Conservation (phyloP, 768 basidiomycete genomes). For the Tulasnella sp. region DNA sequence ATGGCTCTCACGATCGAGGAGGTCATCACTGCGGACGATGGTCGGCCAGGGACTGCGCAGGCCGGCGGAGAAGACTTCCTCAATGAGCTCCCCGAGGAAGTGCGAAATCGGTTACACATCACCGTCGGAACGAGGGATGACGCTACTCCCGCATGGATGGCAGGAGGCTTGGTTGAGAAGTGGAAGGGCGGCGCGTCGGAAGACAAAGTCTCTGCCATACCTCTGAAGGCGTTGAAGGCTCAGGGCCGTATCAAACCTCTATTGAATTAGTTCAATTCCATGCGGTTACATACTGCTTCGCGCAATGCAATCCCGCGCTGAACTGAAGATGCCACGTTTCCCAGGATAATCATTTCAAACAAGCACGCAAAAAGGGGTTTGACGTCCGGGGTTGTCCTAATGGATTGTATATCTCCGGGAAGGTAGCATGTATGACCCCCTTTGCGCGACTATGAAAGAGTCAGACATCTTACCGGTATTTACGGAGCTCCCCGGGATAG, state of each 20-base stretch:
- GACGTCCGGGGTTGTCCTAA: too few relatives aligned
- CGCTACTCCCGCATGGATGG: conserved; percentile 54
- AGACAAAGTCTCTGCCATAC: conserved; percentile 19
- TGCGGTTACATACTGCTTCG: too few relatives aligned
- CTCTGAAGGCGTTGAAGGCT: conserved; percentile 17
- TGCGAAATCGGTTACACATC: conserved; percentile 56
- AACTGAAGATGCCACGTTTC: too few relatives aligned
- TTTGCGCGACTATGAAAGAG: too few relatives aligned
- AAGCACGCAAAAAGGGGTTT: too few relatives aligned
- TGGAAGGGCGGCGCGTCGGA: conserved; percentile 32
- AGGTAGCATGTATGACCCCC: too few relatives aligned
- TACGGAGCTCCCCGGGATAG: too few relatives aligned
- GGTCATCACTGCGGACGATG: conserved; percentile 32
- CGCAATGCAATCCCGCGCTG: too few relatives aligned
- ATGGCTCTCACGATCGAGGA: conserved; percentile 71
- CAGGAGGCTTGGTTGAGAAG: conserved; percentile 46
- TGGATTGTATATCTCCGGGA: too few relatives aligned
- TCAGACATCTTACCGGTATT: too few relatives aligned
- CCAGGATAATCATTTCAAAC: too few relatives aligned
- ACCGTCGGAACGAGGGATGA: conserved; percentile 65
- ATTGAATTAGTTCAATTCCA: too few relatives aligned
- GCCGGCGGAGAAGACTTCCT: conserved; percentile 40
- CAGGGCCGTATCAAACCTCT: conserved; percentile 22
- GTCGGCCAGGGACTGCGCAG: conserved; percentile 22
- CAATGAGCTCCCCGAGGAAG: conserved; percentile 33